Evolutionary conservation across 768 basidiomycete species (phyloP).

Genomic region (Collybia sordida): DNA sequence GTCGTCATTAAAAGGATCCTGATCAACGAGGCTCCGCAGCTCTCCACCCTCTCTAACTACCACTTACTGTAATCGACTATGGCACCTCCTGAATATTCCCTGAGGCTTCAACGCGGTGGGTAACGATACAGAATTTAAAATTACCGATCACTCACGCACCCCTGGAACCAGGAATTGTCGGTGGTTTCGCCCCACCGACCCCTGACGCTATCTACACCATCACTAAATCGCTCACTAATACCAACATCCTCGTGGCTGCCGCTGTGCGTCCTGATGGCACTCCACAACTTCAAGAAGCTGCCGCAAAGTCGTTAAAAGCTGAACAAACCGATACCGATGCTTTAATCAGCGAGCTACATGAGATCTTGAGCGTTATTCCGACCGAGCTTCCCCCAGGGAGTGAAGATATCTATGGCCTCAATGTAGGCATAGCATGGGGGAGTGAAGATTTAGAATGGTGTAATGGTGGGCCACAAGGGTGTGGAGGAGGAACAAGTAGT

Average conservation of each 20-base stretch:
- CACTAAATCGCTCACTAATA: constrained; percentile 33
- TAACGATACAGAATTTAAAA: not conserved
- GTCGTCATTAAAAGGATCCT: constrained; percentile 10
- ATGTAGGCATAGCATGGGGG: constrained; percentile 63
- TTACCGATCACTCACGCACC: not conserved
- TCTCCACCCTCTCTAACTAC: constrained; percentile 1
- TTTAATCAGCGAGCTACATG: constrained; percentile 58
- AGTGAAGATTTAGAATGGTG: constrained; percentile 59
- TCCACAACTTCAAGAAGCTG: constrained; percentile 36
- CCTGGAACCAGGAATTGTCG: constrained; percentile 59
- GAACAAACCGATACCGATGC: constrained; percentile 29
- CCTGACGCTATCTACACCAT: constrained; percentile 56
- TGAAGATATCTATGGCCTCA: constrained; percentile 71
- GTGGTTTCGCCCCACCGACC: constrained; percentile 73
- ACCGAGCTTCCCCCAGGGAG: constrained; percentile 55
- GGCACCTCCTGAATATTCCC: constrained; percentile 51
- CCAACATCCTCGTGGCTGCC: constrained; percentile 42
- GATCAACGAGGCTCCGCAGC: not conserved
- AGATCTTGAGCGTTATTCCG: constrained; percentile 59
- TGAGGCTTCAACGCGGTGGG: constrained; percentile 63
- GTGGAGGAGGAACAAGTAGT: constrained; percentile 47
- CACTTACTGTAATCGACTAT: constrained; percentile 18
- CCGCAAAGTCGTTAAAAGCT: constrained; percentile 39
- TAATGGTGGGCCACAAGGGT: constrained; percentile 63
- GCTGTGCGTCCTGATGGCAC: constrained; percentile 50